Evolutionary conservation across 371 early-diverging fungal species (phyloP).

Genomic region (Chytridium lagenaria): DNA sequence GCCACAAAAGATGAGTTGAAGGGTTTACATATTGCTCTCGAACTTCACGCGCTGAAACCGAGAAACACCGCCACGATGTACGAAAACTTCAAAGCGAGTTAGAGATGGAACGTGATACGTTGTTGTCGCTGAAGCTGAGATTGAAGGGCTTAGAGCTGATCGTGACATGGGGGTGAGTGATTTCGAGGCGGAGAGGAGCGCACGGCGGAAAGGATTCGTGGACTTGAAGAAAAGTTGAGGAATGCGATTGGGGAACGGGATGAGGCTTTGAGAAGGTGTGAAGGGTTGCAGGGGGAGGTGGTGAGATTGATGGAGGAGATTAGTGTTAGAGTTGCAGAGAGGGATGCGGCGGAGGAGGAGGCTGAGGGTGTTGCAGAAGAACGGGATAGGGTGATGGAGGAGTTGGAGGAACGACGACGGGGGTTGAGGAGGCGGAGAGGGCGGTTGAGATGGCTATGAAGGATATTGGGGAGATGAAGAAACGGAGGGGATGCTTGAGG

Average conservation of each 20-base stretch:
- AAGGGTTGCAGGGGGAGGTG: background rate
- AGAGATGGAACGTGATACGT: background rate
- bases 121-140: background rate
- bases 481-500: background rate
- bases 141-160: background rate
- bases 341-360: constrained; percentile 18
- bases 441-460: background rate
- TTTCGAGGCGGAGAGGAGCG: background rate
- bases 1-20: too few species aligned
- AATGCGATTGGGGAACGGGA: background rate
- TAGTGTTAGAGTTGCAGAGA: background rate
- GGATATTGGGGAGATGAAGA: background rate
- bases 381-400: background rate
- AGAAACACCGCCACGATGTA: background rate
- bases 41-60: too few species aligned
- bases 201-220: background rate
- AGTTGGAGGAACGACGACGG: background rate
- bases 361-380: background rate
- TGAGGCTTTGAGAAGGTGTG: background rate
- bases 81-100: background rate
- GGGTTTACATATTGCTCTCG: too few species aligned
- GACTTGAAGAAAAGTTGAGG: background rate
- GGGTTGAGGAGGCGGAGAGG: background rate
- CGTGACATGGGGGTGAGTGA: constrained; percentile 1
- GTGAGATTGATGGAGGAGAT: background rate